Base-by-base conservation (phyloP, 192 early-diverging fungal genomes). In the Entomortierella parvispora region DNA sequence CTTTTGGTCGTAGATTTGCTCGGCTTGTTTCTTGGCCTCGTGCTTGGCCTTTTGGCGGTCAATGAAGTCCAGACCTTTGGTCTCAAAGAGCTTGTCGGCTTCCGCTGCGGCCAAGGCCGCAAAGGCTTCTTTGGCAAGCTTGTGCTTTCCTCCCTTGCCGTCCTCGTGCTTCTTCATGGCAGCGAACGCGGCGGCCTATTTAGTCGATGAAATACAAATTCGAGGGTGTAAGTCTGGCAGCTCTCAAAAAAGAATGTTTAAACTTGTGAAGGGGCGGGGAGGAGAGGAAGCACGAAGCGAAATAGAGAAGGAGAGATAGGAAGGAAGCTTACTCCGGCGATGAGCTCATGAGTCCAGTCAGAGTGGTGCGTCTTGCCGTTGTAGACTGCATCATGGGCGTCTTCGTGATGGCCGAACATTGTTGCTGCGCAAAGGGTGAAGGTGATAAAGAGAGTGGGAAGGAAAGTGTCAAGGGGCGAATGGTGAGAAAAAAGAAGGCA, bases 21-120 rank as follows among this genome's bases (percentile, higher is more conserved):
- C 71, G 20, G 82, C 82, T 33, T 79, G 62, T 58, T 77, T 47
- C 53, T 76, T 80, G 64, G 82, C 78, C 63, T 80, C 58, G 45
- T 77, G 75, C 71, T 84, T 84, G 50, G 80, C 77, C 77, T 78
- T 84, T 51, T 80, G 63, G n/a, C 63, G 65, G 52, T 84, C 83
- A 28, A 84, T 23, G 50, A 80, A 81, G 56, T 84, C 72, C 42
- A 84, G 49, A 15, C 83, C 83, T 77, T 84, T 84, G 71, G 83
- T 69, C 68, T 84, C 83, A 20, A 80, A 50, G 50, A 84, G 55
- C 44, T 71, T 60, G 59, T 84, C 83, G 33, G 70, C 69, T 33
- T 68, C 55, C 34, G 78, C 78, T 42, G 64, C 83, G 34, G 77
- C 80, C 22, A 84, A 47, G 57, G 50, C 83, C 18, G 83, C 83